Base-by-base conservation (phyloP, 2,329 filamentous ascomycete species). In the Pyrenophora teres region DNA sequence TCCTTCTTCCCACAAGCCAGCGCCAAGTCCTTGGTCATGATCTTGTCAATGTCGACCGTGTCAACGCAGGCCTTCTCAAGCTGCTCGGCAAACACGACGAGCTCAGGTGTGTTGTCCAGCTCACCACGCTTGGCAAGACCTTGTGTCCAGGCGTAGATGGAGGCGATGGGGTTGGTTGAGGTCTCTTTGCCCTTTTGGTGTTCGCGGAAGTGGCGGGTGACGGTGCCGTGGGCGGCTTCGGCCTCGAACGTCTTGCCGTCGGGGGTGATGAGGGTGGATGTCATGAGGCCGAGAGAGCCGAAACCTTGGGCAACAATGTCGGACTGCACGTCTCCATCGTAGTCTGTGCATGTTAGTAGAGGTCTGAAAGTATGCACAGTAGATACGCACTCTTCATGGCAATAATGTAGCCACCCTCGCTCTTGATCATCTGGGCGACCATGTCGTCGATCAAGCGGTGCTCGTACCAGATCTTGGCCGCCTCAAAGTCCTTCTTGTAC, bases 341-440 rank as follows among this genome's bases (percentile, higher is more conserved):
- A 97, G 86, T 97, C 91, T 96, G 64, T 4, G 6, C 4, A 15
- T 40, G 54, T 65, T 56, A 65, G 54, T 66, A 57, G 60, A 48
- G 9, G 18, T 9, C 2, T 1, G 15, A 15, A 7, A 9, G 3
- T 15, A 19, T 5, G n/a, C 13, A 19, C 18, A 15, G 30, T 3
- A 1, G 19, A 36, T 16, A 60, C 59, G 30, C 54, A 96, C 91
- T 97, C 88, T 99, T 99, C 76, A 97, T 85, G 57, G 94, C 94
- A 83, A 97, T 97, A 74, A 97, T 86, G 79, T 94, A 97, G 59
- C 94, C 94, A 67, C 94, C 94, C 69, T 88, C 86, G 79, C 89
- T 94, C 89, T 99, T 99, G 83, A 99, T 89, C 94, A 99, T 99
- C 84, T 99, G 94, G 42, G 94, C 94, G 60, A 99, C 94, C 94